Evolutionary conservation across 176 grass and related monocot species (phyloP).

Genomic region (Musa beccarii): DNA sequence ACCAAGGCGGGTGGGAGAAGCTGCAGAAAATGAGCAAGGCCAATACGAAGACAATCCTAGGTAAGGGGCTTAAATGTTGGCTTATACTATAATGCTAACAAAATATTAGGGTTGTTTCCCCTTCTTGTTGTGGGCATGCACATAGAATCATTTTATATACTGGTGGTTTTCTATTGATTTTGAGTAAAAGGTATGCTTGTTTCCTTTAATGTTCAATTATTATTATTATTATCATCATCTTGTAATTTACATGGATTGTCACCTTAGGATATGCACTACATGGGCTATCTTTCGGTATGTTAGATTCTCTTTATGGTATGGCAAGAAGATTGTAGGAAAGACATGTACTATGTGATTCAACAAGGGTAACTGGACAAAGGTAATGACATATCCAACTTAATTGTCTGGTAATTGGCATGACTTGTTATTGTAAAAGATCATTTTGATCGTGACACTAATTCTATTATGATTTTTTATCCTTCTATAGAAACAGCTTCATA

Average conservation of each 20-base stretch:
- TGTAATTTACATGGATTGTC: background rate
- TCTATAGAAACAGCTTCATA: too few species aligned
- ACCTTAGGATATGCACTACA: background rate
- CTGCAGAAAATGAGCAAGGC: background rate
- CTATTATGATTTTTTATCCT: too few species aligned
- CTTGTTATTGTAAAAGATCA: background rate
- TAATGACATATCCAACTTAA: background rate
- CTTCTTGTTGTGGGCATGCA: background rate
- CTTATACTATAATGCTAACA: background rate
- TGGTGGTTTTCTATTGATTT: too few species aligned
- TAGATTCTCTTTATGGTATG: background rate
- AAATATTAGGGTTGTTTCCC: background rate
- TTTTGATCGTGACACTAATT: background rate
- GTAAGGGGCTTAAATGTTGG: background rate
- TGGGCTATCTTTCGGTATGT: background rate
- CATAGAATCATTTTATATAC: background rate
- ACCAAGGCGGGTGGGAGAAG: background rate
- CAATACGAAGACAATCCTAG: background rate
- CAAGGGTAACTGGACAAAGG: background rate
- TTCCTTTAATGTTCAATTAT: too few species aligned
- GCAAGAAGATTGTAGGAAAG: background rate
- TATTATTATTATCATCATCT: too few species aligned
- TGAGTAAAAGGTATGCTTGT: too few species aligned
- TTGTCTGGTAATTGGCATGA: background rate
- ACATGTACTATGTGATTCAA: background rate